Evolutionary conservation across 805 yeast species (phyloP), one percentile per base, ranked within the genome.

Genomic region (Ogataea glucozyma): DNA sequence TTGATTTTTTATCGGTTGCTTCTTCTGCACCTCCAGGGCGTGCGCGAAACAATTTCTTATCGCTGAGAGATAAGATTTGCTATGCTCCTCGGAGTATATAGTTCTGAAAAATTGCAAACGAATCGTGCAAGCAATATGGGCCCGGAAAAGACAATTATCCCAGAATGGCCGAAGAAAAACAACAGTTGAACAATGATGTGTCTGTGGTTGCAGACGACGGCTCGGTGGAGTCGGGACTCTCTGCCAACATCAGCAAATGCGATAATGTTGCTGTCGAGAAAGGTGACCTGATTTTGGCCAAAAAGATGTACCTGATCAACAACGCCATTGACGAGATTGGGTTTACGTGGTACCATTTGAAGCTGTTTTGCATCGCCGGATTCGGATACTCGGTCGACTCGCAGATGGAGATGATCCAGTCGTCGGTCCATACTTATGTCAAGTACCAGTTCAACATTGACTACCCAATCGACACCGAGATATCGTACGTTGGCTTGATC

Each of bases 241-340:
- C 34, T 6, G 37, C 47, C 4, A 41, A 36, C 31, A 38, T 49
- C 26, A 38, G 43, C 11, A 13, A 26, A 4, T 22, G 8, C 4
- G 62, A 57, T 46, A 26, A 55, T 29, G 44, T 44, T 10, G 41
- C 32, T 2, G 60, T 53, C 10, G 61, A 57, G 45, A 46, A 44
- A 27, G 41, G 44, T 34, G 79, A 75, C 48, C 48, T 44, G 4
- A 69, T 64, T 3, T 54, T 73, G 19, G 51, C 61, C 18, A 50
- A 48, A 21, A 72, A 72, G 46, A 66, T 71, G 61, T 60, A 52
- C 31, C 56, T 73, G 9, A 55, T 74, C 31, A 73, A 73, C 56
- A 55, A 69, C 37, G 75, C 81, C 14, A 65, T 76, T 47, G 78
- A 76, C 50, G 78, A 76, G 50, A 75, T 76, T 40, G 81, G 81